These are phyloP conservation scores for Hygrophorus pudorinus DNA, from an alignment of 768 basidiomycete genomes.

Conservation along the genomic window DNA sequence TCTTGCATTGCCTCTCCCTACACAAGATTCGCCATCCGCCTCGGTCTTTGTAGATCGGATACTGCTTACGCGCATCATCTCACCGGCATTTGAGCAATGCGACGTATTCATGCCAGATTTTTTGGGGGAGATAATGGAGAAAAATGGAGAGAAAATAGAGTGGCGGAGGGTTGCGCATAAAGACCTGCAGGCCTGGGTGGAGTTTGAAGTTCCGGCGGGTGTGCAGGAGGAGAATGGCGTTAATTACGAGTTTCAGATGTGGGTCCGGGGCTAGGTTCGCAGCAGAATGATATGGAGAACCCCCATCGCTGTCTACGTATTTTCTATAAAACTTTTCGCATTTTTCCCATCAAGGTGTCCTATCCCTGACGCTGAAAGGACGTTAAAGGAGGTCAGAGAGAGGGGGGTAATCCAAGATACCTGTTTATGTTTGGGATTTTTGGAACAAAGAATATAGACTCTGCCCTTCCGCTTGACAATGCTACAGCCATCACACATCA, in stretches of 20 bases:
- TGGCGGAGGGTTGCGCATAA: conserved; percentile 57
- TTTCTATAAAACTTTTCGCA: not conserved
- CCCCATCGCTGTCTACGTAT: not conserved
- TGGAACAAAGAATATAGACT: conserved; percentile 86
- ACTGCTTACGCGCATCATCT: conserved; percentile 75
- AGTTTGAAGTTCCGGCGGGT: conserved; percentile 67
- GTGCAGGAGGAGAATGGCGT: conserved; percentile 75
- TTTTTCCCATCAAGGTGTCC: conserved; percentile 1
- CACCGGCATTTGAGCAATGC: conserved; percentile 70
- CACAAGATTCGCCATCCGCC: conserved; percentile 4
- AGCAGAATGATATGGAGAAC: not conserved
- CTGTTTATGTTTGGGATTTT: conserved; percentile 97
- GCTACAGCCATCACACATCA: conserved; percentile 90
- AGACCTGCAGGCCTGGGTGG: conserved; percentile 68
- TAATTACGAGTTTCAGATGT: conserved; percentile 93
- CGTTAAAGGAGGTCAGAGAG: conserved; percentile 5
- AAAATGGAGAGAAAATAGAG: conserved; percentile 23
- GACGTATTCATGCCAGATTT: conserved; percentile 85
- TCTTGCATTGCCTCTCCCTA: conserved; percentile 29
- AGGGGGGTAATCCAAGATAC: conserved; percentile 30
- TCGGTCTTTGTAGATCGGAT: conserved; percentile 60
- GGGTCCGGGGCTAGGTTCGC: conserved; percentile 40
- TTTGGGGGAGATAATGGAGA: conserved; percentile 18
- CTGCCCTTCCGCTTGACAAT: conserved; percentile 84
- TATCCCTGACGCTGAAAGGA: conserved; percentile 57